A percentile compares a stretch with the other conserved stretches of the same genome.
These are phyloP conservation scores for Annulohypoxylon maeteangense DNA, from an alignment of 495 filamentous ascomycete species.

Conservation along the genomic window DNA sequence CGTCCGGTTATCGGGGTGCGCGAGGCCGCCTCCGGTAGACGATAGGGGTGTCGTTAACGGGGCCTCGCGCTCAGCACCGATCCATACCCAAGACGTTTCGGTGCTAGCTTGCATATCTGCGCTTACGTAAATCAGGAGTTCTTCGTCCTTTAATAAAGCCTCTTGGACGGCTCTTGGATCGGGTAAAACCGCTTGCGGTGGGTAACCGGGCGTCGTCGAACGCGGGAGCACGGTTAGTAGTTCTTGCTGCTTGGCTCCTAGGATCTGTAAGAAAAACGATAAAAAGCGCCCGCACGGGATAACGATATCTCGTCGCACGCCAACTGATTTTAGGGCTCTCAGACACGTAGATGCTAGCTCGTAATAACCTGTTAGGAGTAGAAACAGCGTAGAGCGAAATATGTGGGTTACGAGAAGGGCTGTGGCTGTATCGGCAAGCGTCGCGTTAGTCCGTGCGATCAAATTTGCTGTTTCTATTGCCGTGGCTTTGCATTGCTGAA, in stretches of 20 bases:
- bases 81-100: conserved; percentile 89
- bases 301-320: conserved; percentile 75
- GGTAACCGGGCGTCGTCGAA: conserved; percentile 36
- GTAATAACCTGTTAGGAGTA: conserved; percentile 78
- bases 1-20: conserved; percentile 42
- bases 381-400: conserved; percentile 87
- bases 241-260: conserved; percentile 69
- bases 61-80: conserved; percentile 67
- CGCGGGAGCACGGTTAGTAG: conserved; percentile 51
- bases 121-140: conserved; percentile 87
- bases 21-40: conserved; percentile 35
- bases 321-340: conserved; percentile 73
- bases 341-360: conserved; percentile 77
- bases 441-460: conserved; percentile 68
- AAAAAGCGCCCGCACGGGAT: conserved; percentile 83
- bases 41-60: conserved; percentile 26
- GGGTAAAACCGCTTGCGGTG: conserved; percentile 37
- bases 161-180: conserved; percentile 50
- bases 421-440: conserved; percentile 57
- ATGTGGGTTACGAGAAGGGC: conserved; percentile 79
- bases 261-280: conserved; percentile 78
- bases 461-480: conserved; percentile 81
- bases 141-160: conserved; percentile 80
- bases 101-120: conserved; percentile 88
- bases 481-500: conserved; percentile 79